Percentiles rank a stretch among this genome's conserved stretches.
These are phyloP conservation scores for Circinella umbellata DNA, from an alignment of 371 early-diverging fungal genomes.

Conservation along the genomic window DNA sequence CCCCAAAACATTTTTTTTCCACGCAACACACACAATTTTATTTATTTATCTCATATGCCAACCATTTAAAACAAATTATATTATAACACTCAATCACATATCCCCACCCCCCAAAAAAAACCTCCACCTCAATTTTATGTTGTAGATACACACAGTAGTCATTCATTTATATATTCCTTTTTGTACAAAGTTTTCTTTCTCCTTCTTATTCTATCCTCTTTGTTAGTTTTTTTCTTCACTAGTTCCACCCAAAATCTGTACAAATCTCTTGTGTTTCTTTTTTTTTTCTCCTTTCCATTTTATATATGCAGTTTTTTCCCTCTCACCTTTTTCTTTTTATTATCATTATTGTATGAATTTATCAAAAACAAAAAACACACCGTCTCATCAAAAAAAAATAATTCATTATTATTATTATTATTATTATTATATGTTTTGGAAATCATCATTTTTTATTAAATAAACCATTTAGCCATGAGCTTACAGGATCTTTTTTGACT, in stretches of 20 bases:
- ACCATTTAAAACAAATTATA: not conserved
- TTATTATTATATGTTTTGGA: not conserved
- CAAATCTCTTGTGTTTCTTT: no score
- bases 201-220: not conserved
- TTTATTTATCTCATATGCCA: slow-evolving; percentile 8
- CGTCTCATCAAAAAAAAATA: not conserved
- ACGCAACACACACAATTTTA: not conserved
- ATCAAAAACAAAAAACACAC: no score
- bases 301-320: no score
- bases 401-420: not conserved
- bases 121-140: no score
- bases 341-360: no score
- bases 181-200: not conserved
- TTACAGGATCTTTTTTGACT: slow-evolving; percentile 8
- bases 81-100: no score
- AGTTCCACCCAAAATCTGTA: no score
- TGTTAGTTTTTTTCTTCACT: not conserved
- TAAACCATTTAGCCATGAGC: slow-evolving; percentile 13
- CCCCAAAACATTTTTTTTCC: not conserved
- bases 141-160: no score
- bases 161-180: not conserved
- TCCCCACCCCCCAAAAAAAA: no score
- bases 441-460: slow-evolving; percentile 19
- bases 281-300: no score
- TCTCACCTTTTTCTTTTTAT: no score